Conservation (phyloP, 2,329 filamentous ascomycete species). For the Aspergillus arachidicola region DNA sequence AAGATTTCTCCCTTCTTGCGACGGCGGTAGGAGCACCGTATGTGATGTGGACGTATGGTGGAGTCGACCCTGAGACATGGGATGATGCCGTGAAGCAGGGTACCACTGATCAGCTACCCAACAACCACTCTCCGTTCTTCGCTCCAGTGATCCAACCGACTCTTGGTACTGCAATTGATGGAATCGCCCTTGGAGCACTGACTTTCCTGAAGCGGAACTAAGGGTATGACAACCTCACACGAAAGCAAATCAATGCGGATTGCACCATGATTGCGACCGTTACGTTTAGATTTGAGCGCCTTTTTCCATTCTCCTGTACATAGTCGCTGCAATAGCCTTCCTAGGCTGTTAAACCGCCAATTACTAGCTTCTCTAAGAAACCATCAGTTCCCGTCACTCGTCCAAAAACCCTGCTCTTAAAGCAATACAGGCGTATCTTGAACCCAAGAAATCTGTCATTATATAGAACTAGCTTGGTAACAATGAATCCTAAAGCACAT, state of each 20-base stretch:
- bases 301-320: neutral
- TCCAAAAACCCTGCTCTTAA: too few species aligned
- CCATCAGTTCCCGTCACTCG: too few species aligned
- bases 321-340: neutral
- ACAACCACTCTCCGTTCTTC: constrained; percentile 62
- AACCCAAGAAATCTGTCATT: neutral
- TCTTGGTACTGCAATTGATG: constrained; percentile 54
- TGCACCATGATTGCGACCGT: neutral
- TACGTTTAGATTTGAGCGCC: neutral
- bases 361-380: too few species aligned
- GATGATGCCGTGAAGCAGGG: constrained; percentile 53
- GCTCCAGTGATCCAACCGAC: constrained; percentile 60
- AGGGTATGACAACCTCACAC: neutral
- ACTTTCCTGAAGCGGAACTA: constrained; percentile 32
- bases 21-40: constrained; percentile 53
- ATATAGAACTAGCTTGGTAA: neutral
- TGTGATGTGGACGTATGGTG: constrained; percentile 60
- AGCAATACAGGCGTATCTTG: too few species aligned
- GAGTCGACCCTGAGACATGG: constrained; percentile 51
- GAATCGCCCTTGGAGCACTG: constrained; percentile 54
- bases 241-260: neutral
- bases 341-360: too few species aligned
- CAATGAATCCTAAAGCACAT: neutral
- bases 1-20: constrained; percentile 61
- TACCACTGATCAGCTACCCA: constrained; percentile 52